These are phyloP conservation scores for Amanita polypyramis DNA, from an alignment of 768 basidiomycete genomes.

Conservation along the genomic window DNA sequence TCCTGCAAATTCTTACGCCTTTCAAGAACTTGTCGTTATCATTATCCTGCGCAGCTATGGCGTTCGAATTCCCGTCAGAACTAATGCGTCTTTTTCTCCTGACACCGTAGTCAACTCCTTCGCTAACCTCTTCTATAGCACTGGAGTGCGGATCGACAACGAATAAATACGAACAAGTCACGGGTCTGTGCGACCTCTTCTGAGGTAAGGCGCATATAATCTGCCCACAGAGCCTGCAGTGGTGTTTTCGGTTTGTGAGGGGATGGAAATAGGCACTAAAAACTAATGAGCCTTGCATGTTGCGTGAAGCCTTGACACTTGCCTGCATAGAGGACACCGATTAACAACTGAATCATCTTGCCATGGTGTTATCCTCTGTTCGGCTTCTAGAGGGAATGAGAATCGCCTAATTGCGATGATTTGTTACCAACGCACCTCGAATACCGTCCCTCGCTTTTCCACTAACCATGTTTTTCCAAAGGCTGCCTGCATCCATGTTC, in stretches of 20 bases:
- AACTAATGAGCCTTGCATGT: background rate
- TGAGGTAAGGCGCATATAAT: conserved; percentile 86
- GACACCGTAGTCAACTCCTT: conserved; percentile 80
- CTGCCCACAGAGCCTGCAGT: conserved; percentile 88
- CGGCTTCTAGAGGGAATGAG: conserved; percentile 40
- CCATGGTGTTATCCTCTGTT: conserved; percentile 94
- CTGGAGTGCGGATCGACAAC: conserved; percentile 75
- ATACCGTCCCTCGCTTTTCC: conserved; percentile 43
- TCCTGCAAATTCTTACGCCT: conserved; percentile 79
- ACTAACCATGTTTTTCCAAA: conserved; percentile 56
- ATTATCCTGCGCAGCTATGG: conserved; percentile 24
- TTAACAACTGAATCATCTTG: conserved; percentile 69
- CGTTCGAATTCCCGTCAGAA: conserved; percentile 11
- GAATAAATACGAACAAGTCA: conserved; percentile 71
- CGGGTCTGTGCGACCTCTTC: conserved; percentile 56
- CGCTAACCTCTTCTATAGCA: conserved; percentile 74
- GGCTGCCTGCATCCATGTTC: conserved; percentile 52
- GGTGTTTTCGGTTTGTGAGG: conserved; percentile 89
- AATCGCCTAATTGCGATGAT: conserved; percentile 1
- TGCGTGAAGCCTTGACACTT: conserved; percentile 15
- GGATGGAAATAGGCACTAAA: conserved; percentile 69
- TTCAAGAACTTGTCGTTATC: conserved; percentile 81
- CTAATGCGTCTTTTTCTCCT: conserved; percentile 29
- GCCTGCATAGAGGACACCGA: conserved; percentile 84
- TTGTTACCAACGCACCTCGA: conserved; percentile 38